A percentile compares a stretch with the other conserved stretches of the same genome.
Evolutionary conservation across 176 grass and related monocot genomes (phyloP).

Genomic region (Puya raimondii): DNA sequence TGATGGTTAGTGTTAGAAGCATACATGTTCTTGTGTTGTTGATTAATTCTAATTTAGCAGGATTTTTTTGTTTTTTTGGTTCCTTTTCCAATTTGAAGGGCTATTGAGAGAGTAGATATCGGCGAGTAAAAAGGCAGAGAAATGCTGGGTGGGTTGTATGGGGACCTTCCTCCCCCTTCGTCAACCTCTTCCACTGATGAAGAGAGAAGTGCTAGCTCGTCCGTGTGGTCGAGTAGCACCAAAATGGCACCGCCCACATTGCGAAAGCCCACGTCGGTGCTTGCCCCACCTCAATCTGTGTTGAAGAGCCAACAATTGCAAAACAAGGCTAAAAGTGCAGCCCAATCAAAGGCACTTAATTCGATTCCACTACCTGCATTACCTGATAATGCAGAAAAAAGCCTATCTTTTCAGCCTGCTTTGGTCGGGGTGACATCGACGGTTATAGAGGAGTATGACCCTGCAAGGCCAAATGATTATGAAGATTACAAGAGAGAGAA

Average conservation of each 20-base stretch:
- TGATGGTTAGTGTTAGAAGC: background rate
- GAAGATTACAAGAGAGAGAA: constrained; percentile 82
- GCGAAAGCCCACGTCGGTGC: constrained; percentile 62
- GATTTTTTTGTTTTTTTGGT: background rate
- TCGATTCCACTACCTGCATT: background rate
- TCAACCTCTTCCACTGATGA: constrained; percentile 55
- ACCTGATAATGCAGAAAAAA: constrained; percentile 6
- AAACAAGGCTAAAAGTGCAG: constrained; percentile 26
- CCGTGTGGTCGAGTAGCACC: constrained; percentile 85
- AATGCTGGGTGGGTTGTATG: constrained; percentile 90
- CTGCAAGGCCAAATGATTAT: constrained; percentile 91
- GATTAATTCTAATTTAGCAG: background rate
- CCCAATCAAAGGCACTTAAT: constrained; percentile 14
- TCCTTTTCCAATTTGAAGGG: background rate
- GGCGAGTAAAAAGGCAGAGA: background rate
- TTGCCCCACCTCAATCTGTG: constrained; percentile 59
- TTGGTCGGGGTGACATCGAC: constrained; percentile 69
- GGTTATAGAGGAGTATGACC: constrained; percentile 96
- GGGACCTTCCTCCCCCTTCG: constrained; percentile 86
- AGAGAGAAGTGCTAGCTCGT: constrained; percentile 54
- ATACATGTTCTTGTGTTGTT: background rate
- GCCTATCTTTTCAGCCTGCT: constrained; percentile 46
- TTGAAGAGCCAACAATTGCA: constrained; percentile 39
- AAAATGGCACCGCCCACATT: constrained; percentile 87
- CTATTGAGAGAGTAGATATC: background rate